Evolutionary conservation across 306 rosid genomes (phyloP), one percentile per base, ranked within the genome.

Genomic region (Oxytropis ochrocephala): DNA sequence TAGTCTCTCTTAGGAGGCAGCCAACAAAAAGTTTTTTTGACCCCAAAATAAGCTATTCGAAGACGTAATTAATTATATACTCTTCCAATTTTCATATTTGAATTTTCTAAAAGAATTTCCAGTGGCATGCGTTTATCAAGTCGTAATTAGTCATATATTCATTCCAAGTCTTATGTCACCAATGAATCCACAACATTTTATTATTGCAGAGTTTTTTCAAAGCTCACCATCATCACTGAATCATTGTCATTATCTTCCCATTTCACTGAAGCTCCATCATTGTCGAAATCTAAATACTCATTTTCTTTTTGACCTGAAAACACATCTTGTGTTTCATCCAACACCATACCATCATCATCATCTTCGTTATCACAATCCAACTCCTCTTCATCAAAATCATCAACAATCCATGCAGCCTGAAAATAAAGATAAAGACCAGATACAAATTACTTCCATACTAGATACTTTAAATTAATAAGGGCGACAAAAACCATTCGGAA

Each of bases 171-270:
- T 55, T n/a, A 1, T 18, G 30, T 6, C 33, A 32, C 27, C 56
- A 64, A 32, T 19, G 17, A 47, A 65, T 32, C 52, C 36, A 10
- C 32, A 66, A 57, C 12, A 59, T 4, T 53, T 54, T 8, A 21
- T 13, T 43, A 17, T 33, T 5, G 36, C 7, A 57, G 16, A 47
- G 54, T 60, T 48, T 24, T 30, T 53, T 41, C 55, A 57, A 54
- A 74, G 74, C 97, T 80, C 81, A 94, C 99, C 97, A 89, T 81
- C 96, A 88, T 87, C 78, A 91, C 86, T n/a, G 96, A 82, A 81
- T 90, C 96, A 58, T 58, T 69, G 73, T 94, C 95, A 30, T 86
- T 85, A 82, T 94, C 96, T 44, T 79, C 92, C 21, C 81, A 69
- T 71, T 82, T 80, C 44, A 87, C 49, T 39, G 97, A 91, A 57